Percentiles rank a stretch among this genome's conserved stretches.
These are phyloP conservation scores for Chlorella sorokiniana DNA, from an alignment of 139 green algal species.

Conservation along the genomic window DNA sequence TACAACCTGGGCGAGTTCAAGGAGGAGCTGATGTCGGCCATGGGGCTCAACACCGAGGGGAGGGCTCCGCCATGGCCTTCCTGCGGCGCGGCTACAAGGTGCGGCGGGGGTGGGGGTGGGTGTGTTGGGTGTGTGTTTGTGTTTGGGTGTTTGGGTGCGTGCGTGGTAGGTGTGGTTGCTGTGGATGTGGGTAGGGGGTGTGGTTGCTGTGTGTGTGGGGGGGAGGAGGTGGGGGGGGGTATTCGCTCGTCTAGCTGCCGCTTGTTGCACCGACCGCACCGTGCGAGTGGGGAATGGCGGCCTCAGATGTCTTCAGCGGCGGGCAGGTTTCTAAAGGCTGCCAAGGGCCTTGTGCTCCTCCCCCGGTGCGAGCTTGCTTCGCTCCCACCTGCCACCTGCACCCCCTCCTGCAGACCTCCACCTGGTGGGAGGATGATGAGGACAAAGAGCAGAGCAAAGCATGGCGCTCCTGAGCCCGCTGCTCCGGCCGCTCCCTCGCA, in stretches of 20 bases:
- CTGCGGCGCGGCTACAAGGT: constrained; percentile 84
- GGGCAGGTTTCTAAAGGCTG: no score
- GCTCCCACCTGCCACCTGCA: no score
- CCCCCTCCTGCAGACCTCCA: constrained; percentile 63
- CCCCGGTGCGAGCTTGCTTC: no score
- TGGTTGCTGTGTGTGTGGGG: no score
- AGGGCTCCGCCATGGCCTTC: constrained; percentile 76
- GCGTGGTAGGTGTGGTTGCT: background rate
- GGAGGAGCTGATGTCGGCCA: constrained; percentile 82
- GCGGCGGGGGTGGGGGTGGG: background rate
- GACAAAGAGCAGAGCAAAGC: constrained; percentile 67
- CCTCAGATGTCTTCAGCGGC: no score
- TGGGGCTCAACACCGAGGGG: constrained; percentile 88
- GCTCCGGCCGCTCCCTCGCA: no score
- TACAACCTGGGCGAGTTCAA: constrained; percentile 84
- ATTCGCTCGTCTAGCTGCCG: no score
- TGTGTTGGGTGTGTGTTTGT: background rate
- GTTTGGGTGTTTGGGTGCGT: background rate
- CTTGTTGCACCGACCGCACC: no score
- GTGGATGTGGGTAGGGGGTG: no score
- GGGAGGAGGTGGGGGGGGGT: no score
- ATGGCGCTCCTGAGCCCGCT: constrained; percentile 73
- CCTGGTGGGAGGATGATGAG: constrained; percentile 89
- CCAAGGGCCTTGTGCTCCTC: no score
- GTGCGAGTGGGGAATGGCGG: no score